Conservation (phyloP, 306 rosid genomes). For the cucumber (Cucumis sativus) region DNA sequence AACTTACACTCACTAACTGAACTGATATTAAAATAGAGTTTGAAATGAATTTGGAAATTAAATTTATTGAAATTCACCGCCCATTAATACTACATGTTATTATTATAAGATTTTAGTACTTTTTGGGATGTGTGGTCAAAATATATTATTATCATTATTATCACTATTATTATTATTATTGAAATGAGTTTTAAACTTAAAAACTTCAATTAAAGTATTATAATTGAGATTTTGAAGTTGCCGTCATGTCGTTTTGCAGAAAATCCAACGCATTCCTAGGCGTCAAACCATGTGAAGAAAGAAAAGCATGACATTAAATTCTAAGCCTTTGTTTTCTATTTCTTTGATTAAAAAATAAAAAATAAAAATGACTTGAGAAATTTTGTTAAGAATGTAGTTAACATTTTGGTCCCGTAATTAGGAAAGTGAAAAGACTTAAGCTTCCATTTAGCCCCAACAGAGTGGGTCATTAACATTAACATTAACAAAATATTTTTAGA, state of each 20-base stretch:
- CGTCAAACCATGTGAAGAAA: background rate
- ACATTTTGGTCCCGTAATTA: background rate
- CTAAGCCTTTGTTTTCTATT: background rate
- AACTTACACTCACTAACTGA: background rate
- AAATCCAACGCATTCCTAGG: conserved; percentile 3
- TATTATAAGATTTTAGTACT: background rate
- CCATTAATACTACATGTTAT: background rate
- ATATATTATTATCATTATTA: background rate
- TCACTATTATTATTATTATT: background rate
- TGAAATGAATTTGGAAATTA: background rate
- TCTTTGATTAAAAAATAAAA: background rate
- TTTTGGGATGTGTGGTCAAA: background rate
- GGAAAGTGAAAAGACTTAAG: background rate
- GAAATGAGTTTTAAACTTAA: background rate
- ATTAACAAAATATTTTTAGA: background rate
- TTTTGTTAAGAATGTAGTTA: background rate
- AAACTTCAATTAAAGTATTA: background rate
- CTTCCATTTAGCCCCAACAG: background rate
- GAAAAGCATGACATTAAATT: background rate
- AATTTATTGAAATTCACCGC: background rate
- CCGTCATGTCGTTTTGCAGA: background rate
- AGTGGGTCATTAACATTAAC: background rate
- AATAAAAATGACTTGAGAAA: background rate
- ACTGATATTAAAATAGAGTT: background rate
- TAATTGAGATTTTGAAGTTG: background rate